phyloP scores from a whole-genome alignment of 495 filamentous ascomycete genomes.

The Hypoxylon cercidicola region DNA sequence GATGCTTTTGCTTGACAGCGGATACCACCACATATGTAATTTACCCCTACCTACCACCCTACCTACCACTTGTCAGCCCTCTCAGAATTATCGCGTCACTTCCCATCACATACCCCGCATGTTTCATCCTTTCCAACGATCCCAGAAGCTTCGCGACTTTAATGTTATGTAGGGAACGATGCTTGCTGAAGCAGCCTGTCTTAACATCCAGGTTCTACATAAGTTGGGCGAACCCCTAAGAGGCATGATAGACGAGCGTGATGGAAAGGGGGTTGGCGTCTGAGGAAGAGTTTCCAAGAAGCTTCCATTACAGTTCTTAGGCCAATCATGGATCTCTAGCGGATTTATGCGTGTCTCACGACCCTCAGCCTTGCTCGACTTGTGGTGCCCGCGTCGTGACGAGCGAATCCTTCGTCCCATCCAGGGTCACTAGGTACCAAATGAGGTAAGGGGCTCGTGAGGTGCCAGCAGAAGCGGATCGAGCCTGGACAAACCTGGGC shows the following conservation, averaged over 20 bases:
- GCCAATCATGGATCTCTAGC: constrained; percentile 21
- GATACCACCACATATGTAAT: constrained; percentile 10
- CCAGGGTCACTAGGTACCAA: constrained; percentile 12
- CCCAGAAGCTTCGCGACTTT: constrained; percentile 7
- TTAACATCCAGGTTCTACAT: background rate
- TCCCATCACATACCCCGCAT: constrained; percentile 39
- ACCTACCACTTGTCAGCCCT: background rate
- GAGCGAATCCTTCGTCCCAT: constrained; percentile 30
- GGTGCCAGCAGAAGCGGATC: constrained; percentile 7
- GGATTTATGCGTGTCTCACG: constrained; percentile 28
- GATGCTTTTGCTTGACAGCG: background rate
- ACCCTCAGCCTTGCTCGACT: constrained; percentile 33
- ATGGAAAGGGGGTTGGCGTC: constrained; percentile 24
- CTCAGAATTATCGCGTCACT: constrained; percentile 11
- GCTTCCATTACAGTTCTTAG: constrained; percentile 28
- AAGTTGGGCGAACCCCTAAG: constrained; percentile 1
- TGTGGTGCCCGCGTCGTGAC: constrained; percentile 16
- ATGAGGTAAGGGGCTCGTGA: constrained; percentile 34
- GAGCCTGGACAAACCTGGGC: constrained; percentile 3
- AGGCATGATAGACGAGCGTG: constrained; percentile 7
- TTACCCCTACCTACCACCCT: background rate
- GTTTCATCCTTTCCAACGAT: constrained; percentile 33
- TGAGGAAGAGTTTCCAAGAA: constrained; percentile 36
- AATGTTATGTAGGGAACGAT: background rate
- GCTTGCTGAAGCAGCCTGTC: constrained; percentile 6